A percentile compares a stretch with the other conserved stretches of the same genome.
These are phyloP conservation scores for Fusarium sp. DNA, from an alignment of 2,329 filamentous ascomycete species.

Conservation along the genomic window DNA sequence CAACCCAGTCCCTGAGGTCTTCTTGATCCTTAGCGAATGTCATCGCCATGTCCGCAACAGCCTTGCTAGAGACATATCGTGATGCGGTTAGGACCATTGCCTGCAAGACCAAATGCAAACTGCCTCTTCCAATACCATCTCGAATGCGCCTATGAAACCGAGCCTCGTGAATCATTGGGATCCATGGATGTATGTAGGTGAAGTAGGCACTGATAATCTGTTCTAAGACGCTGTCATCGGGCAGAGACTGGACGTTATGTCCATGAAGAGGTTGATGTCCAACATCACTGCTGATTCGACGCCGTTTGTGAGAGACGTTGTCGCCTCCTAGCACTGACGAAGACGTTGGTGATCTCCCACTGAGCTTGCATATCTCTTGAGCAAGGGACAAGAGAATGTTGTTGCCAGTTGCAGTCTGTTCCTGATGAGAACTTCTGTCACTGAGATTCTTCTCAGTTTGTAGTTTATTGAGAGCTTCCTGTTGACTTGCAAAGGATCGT, in stretches of 20 bases:
- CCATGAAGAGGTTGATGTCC: background rate
- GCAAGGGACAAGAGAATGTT: conserved; percentile 24
- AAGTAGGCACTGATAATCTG: conserved; percentile 51
- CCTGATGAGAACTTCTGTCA: background rate
- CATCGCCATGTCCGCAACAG: conserved; percentile 14
- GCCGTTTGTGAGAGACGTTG: conserved; percentile 12
- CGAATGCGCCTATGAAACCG: conserved; percentile 43
- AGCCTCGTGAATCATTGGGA: conserved; percentile 53
- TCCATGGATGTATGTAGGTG: conserved; percentile 53
- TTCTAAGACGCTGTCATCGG: conserved; percentile 27
- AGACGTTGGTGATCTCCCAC: background rate
- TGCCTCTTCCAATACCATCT: conserved; percentile 35
- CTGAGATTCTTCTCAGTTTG: background rate
- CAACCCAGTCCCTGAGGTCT: conserved; percentile 14
- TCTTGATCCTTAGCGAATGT: background rate
- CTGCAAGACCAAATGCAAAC: conserved; percentile 50
- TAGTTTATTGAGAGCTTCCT: conserved; percentile 12
- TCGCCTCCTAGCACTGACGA: background rate
- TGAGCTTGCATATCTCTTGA: conserved; percentile 19
- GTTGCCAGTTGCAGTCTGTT: background rate
- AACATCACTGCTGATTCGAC: background rate
- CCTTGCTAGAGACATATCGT: conserved; percentile 41
- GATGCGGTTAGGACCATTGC: conserved; percentile 48
- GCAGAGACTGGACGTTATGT: background rate
- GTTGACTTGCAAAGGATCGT: conserved; percentile 27